phyloP scores from a whole-genome alignment of 2,329 filamentous ascomycete genomes.

The Plenodomus lindquistii region DNA sequence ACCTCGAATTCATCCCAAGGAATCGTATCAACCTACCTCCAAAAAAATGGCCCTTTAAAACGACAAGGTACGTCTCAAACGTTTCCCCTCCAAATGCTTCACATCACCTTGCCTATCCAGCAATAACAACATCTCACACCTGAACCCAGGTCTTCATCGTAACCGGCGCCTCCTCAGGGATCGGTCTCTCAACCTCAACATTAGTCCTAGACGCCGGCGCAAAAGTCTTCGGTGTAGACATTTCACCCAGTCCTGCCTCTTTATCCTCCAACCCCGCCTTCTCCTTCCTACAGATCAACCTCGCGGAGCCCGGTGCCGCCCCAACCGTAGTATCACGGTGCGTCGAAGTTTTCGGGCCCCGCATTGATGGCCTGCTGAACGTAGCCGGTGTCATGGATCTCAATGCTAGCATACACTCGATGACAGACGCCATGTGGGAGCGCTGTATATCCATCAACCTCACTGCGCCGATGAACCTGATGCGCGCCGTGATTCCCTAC shows the following conservation, averaged over 20 bases:
- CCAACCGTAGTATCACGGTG: constrained; percentile 20
- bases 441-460: constrained; percentile 49
- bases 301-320: constrained; percentile 14
- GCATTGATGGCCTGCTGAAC: constrained; percentile 49
- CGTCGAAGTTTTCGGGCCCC: constrained; percentile 16
- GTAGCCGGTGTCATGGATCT: constrained; percentile 51
- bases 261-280: constrained; percentile 8
- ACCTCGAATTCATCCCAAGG: no score
- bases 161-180: constrained; percentile 30
- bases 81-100: no score
- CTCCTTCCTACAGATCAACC: constrained; percentile 23
- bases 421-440: constrained; percentile 48
- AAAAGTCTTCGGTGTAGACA: constrained; percentile 29
- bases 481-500: constrained; percentile 49
- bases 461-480: constrained; percentile 51
- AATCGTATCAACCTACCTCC: no score
- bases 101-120: no score
- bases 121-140: no score
- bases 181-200: constrained; percentile 26
- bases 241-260: constrained; percentile 15
- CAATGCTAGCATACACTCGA: constrained; percentile 43
- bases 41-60: no score
- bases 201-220: constrained; percentile 23
- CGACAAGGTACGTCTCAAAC: no score
- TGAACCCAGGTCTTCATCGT: no score